Base-by-base conservation (phyloP, 2,329 filamentous ascomycete species). In the Colletotrichum costaricense region DNA sequence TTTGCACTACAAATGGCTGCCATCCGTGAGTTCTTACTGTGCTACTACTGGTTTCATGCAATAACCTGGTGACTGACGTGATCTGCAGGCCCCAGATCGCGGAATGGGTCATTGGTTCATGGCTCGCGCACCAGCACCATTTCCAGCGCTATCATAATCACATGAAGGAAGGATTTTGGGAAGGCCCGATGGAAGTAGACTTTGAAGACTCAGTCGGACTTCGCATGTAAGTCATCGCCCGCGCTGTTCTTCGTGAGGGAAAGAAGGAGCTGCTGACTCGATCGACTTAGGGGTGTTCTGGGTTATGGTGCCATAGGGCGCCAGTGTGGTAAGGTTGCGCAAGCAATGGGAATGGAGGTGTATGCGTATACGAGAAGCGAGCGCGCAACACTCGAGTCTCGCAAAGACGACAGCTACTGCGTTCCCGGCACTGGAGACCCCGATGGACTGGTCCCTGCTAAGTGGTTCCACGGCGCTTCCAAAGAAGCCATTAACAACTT, bases 341-440 rank as follows among this genome's bases (percentile, higher is more conserved):
- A 86, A 24, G 89, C 90, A 4, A 80, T 93, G 77, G 93, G 92
- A 14, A 92, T 93, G 88, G 84, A 90, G 58, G 88, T 95, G 2
- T 85, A 93, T 76, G 93, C 91, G 1, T 93, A 92, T 81, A 94
- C 92, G 0, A 89, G 89, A 1, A 88, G 85, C 1, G 88, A 90
- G 0, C 88, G 89, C 46, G 77, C 84, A 2, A 93, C 92, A 0
- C 85, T 89, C 0, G 90, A 90, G 68, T 90, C 88, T 6, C 88
- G 87, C 63, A 83, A 80, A 52, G 90, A 93, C 77, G 80, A 33
- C 35, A 89, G 89, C 16, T 94, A 91, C 80, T 89, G 90, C 74
- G 88, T 94, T 0, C 91, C 92, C 2, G 88, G 89, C 1, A 93
- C 92, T 9, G 84, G 86, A 2, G 86, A 87, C 68, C 81, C 82